phyloP scores from a whole-genome alignment of 2,329 filamentous ascomycete species.

The Magnaporthales sp. region DNA sequence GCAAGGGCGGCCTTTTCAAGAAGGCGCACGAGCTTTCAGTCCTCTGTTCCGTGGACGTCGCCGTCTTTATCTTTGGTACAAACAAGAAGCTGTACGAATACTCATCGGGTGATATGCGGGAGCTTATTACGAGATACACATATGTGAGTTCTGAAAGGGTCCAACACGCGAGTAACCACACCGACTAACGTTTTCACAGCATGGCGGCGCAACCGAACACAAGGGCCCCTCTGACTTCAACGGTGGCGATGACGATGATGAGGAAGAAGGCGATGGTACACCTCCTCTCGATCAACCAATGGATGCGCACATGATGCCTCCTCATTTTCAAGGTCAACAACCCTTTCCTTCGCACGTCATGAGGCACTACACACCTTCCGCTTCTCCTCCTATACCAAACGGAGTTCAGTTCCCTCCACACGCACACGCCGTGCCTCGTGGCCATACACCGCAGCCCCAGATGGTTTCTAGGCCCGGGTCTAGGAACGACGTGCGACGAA shows the following conservation, averaged over 20 bases:
- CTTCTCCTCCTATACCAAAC: conserved; percentile 80
- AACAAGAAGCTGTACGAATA: conserved; percentile 99
- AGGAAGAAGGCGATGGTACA: conserved; percentile 65
- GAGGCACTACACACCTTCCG: conserved; percentile 72
- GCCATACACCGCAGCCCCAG: conserved; percentile 74
- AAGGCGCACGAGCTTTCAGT: conserved; percentile 98
- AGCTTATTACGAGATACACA: conserved; percentile 80
- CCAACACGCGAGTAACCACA: background rate
- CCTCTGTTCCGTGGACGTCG: conserved; percentile 95
- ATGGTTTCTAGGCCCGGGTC: conserved; percentile 70
- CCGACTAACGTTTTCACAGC: conserved; percentile 40
- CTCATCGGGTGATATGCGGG: conserved; percentile 86
- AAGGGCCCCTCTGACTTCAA: conserved; percentile 92
- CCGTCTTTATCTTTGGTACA: conserved; percentile 95
- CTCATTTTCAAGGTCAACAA: conserved; percentile 59
- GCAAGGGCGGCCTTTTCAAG: conserved; percentile 98
- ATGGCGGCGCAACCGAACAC: conserved; percentile 88
- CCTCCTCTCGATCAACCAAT: conserved; percentile 49
- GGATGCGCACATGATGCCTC: conserved; percentile 59
- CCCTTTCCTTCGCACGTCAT: conserved; percentile 63
- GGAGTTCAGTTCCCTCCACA: conserved; percentile 58
- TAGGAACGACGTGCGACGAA: conserved; percentile 67
- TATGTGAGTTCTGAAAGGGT: conserved; percentile 55
- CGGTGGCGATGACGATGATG: conserved; percentile 79
- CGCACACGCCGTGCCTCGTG: conserved; percentile 42